A percentile compares a stretch with the other conserved stretches of the same genome.
phyloP scores from a whole-genome alignment of 2,329 filamentous ascomycete genomes.

The Sordariomycetes sp. region DNA sequence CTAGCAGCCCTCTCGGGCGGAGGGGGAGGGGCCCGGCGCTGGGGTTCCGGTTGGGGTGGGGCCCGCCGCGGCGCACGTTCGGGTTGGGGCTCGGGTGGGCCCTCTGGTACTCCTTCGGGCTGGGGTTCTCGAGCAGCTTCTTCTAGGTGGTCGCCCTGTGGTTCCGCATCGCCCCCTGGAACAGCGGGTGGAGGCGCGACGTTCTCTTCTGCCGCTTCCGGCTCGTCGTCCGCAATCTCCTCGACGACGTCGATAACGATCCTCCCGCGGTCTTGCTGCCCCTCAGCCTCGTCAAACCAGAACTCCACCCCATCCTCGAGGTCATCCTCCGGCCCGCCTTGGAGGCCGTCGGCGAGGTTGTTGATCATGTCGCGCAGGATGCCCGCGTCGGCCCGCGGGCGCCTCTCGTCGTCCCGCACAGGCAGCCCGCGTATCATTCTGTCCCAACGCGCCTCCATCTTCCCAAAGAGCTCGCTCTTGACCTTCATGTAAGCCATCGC shows the following conservation, averaged over 20 bases:
- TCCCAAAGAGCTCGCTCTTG: conserved; percentile 29
- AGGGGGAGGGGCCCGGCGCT: conserved; percentile 17
- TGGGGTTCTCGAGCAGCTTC: neutral
- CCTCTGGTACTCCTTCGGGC: conserved; percentile 4
- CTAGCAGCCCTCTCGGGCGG: conserved; percentile 14
- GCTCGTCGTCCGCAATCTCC: conserved; percentile 15
- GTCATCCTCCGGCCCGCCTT: conserved; percentile 19
- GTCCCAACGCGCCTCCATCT: conserved; percentile 35
- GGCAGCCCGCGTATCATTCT: conserved; percentile 25
- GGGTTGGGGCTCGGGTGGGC: conserved; percentile 17
- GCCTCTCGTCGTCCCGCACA: conserved; percentile 4
- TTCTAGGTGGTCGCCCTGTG: conserved; percentile 20
- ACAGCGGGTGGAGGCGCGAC: conserved; percentile 9
- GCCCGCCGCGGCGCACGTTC: conserved; percentile 9
- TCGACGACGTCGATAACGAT: conserved; percentile 15
- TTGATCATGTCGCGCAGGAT: conserved; percentile 20
- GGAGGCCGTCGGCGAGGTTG: conserved; percentile 18
- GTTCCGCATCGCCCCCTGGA: conserved; percentile 11
- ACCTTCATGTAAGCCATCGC: conserved; percentile 30
- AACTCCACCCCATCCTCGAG: conserved; percentile 9
- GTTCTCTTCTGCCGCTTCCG: conserved; percentile 1
- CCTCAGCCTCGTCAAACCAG: conserved; percentile 7
- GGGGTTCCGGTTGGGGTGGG: conserved; percentile 16
- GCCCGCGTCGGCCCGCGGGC: neutral
- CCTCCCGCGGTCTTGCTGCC: conserved; percentile 11